phyloP scores from a whole-genome alignment of 768 basidiomycete genomes.

The Boletus rex-veris region DNA sequence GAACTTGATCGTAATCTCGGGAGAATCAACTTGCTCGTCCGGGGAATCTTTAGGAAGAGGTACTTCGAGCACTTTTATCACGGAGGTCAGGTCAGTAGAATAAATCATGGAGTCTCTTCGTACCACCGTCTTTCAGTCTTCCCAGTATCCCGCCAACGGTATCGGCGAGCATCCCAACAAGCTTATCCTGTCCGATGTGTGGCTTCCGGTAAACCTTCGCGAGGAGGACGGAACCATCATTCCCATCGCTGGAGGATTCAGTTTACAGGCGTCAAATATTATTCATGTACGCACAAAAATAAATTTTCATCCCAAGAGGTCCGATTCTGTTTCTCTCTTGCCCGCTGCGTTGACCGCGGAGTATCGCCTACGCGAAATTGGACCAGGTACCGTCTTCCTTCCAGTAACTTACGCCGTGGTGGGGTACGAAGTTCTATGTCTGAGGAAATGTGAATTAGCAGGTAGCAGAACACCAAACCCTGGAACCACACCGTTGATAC shows the following conservation, averaged over 20 bases:
- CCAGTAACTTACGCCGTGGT: neutral
- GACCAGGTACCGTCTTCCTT: slow-evolving; percentile 11
- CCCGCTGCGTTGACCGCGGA: slow-evolving; percentile 10
- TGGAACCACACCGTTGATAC: slow-evolving; percentile 6
- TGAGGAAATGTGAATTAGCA: neutral
- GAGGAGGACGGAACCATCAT: slow-evolving; percentile 8
- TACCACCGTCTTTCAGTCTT: slow-evolving; percentile 15
- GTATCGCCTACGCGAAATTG: slow-evolving; percentile 9
- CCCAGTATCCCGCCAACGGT: slow-evolving; percentile 10
- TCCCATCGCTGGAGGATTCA: slow-evolving; percentile 13
- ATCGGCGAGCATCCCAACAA: slow-evolving; percentile 10
- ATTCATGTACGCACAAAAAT: slow-evolving; percentile 13
- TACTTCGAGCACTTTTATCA: slow-evolving; percentile 13
- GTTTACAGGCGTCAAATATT: neutral
- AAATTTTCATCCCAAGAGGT: slow-evolving; percentile 12
- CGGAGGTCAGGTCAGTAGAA: neutral
- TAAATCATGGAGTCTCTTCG: neutral
- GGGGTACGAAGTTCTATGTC: slow-evolving; percentile 12
- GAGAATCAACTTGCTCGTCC: neutral
- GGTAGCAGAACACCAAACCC: neutral
- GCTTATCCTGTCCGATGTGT: neutral
- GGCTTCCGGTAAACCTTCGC: slow-evolving; percentile 13
- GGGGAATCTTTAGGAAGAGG: neutral
- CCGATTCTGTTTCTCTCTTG: slow-evolving; percentile 9
- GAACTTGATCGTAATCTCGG: slow-evolving; percentile 15